These are phyloP conservation scores for Chaetomidium leptoderma DNA, from an alignment of 495 filamentous ascomycete genomes.

Conservation along the genomic window DNA sequence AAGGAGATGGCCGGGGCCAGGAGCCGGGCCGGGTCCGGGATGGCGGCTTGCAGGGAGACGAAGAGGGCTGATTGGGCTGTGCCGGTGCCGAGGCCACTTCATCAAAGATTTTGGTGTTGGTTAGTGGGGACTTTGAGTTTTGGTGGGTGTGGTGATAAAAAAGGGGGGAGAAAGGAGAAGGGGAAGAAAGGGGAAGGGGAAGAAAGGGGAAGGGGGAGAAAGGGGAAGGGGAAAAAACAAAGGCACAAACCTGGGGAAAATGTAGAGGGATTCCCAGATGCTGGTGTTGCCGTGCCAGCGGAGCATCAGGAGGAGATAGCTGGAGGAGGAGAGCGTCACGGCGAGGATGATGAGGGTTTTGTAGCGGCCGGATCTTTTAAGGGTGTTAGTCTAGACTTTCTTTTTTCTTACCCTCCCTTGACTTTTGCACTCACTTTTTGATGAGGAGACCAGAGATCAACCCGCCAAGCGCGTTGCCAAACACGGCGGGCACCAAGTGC, in stretches of 20 bases:
- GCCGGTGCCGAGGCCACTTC: slow-evolving; percentile 52
- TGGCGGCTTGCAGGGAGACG: slow-evolving; percentile 51
- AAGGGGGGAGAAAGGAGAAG: slow-evolving; percentile 15
- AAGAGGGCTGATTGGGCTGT: slow-evolving; percentile 52
- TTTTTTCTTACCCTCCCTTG: neutral
- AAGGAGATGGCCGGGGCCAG: slow-evolving; percentile 54
- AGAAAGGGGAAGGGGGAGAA: neutral
- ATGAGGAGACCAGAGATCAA: slow-evolving; percentile 57
- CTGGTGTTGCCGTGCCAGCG: slow-evolving; percentile 61
- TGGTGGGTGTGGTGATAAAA: no score
- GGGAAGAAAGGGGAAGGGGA: slow-evolving; percentile 32
- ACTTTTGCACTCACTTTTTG: slow-evolving; percentile 28
- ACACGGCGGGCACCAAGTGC: slow-evolving; percentile 60
- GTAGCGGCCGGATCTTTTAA: slow-evolving; percentile 59
- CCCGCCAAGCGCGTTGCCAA: slow-evolving; percentile 62
- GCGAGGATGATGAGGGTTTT: slow-evolving; percentile 52
- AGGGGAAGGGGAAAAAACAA: neutral
- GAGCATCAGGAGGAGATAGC: slow-evolving; percentile 54
- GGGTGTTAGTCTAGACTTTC: neutral
- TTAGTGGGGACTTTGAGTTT: no score
- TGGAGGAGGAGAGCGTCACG: slow-evolving; percentile 44
- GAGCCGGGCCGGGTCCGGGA: slow-evolving; percentile 46
- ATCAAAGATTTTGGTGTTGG: no score
- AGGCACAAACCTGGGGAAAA: slow-evolving; percentile 47
- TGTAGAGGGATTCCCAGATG: slow-evolving; percentile 58